Percentiles rank a stretch among this genome's conserved stretches.
phyloP scores from a whole-genome alignment of 768 basidiomycete species.

The Candolleomyces efflorescens region DNA sequence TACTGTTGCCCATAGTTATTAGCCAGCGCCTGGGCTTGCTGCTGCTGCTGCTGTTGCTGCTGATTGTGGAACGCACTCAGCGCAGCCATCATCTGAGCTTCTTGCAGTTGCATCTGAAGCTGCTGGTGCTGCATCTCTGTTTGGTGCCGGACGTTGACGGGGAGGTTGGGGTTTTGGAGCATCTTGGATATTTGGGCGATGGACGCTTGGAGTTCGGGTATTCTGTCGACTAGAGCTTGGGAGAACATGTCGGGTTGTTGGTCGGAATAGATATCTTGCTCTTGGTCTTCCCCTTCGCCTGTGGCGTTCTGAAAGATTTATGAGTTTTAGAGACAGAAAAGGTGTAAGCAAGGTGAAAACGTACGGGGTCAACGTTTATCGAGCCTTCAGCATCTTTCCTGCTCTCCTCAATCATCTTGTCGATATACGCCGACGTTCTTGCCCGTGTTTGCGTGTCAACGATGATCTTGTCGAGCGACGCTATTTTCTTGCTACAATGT shows the following conservation, averaged over 20 bases:
- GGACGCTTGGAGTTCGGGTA: constrained; percentile 82
- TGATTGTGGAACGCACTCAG: constrained; percentile 48
- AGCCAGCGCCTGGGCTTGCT: constrained; percentile 1
- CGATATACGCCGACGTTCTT: constrained; percentile 79
- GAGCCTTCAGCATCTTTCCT: constrained; percentile 43
- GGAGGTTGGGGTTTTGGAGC: constrained; percentile 75
- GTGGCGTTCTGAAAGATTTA: not conserved
- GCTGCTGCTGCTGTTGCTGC: constrained; percentile 17
- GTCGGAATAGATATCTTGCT: constrained; percentile 70
- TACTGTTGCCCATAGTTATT: constrained; percentile 29
- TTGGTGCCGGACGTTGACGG: constrained; percentile 67
- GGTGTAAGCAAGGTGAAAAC: not conserved
- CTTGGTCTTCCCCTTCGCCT: constrained; percentile 17
- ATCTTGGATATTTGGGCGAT: constrained; percentile 75
- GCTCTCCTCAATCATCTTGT: constrained; percentile 74
- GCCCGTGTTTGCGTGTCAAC: constrained; percentile 77
- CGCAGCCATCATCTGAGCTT: constrained; percentile 71
- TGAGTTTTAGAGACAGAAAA: not conserved
- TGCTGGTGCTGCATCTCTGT: constrained; percentile 83
- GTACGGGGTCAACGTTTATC: not conserved
- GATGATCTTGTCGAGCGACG: constrained; percentile 82
- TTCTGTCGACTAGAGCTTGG: constrained; percentile 67
- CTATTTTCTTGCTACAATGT: constrained; percentile 81
- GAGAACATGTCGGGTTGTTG: constrained; percentile 64
- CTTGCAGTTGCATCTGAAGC: constrained; percentile 72